Base-by-base conservation (phyloP, 352 stramenopile species). In the Phytophthora sojae region DNA sequence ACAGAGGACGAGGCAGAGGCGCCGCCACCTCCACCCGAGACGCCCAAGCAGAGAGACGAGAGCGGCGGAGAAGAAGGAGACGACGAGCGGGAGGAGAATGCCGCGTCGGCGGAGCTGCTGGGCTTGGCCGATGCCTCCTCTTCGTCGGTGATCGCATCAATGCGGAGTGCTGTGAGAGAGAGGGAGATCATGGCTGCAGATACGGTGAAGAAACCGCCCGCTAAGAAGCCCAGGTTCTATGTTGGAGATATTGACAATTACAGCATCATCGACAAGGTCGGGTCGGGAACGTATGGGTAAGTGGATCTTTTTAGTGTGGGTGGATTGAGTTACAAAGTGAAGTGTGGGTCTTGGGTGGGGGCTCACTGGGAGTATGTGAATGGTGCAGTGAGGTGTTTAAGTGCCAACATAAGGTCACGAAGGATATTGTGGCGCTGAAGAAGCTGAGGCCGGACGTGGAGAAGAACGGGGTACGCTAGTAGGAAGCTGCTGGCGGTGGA, bases 181-280 rank as follows among this genome's bases (percentile, higher is more conserved):
- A 72, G 82, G 6, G 86, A 94, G 80, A 93, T 94, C 61, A 76
- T 90, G 71, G 82, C 82, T 0, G 64, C 61, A 2, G 84, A 92
- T 14, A 73, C 67, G 47, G 65, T 79, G 23, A 69, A 61, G 25
- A 83, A 92, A 4, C 30, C 62, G 3, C 76, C 74, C 2, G 45
- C 44, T 0, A 88, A 92, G 64, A 79, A 76, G 39, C 67, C 85
- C 6, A 75, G 89, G n/a, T 95, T 87, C 62, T 93, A 96, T 52
- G 81, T 96, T 44, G 89, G 89, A 25, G 86, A 95, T 49, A 96
- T 96, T 65, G 86, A 95, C 30, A 93, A 79, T 66, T 96, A 96
- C 67, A 95, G 78, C 64, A 95, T 96, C 45, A 96, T 96, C 67
- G 89, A 95, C 72, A 95, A 96, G 70, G 85, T 96, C 1, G 89